These are phyloP conservation scores for Aspergillus piperis DNA, from an alignment of 2,329 filamentous ascomycete genomes.

Conservation along the genomic window DNA sequence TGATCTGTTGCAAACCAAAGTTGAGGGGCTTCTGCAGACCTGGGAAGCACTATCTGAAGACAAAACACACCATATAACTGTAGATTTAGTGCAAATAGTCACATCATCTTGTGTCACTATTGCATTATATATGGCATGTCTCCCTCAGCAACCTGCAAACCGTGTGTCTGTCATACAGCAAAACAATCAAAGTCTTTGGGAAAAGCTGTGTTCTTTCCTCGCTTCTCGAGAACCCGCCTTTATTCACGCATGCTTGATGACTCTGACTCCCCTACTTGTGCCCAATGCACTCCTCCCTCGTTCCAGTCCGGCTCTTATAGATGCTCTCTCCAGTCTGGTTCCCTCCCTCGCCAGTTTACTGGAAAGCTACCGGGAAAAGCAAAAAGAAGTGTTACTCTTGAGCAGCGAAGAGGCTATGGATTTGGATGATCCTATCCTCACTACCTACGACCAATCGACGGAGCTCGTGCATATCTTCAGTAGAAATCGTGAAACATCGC, in stretches of 20 bases:
- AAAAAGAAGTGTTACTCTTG: conserved; percentile 18
- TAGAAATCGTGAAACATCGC: conserved; percentile 35
- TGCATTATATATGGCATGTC: conserved; percentile 39
- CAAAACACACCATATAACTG: conserved; percentile 49
- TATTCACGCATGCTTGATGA: conserved; percentile 33
- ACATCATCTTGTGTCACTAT: conserved; percentile 51
- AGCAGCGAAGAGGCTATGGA: conserved; percentile 44
- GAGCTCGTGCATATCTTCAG: conserved; percentile 28
- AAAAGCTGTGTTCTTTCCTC: conserved; percentile 37
- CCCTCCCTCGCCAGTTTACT: conserved; percentile 34
- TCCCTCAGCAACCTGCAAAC: conserved; percentile 34
- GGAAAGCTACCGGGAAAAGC: conserved; percentile 28
- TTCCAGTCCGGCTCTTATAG: conserved; percentile 23
- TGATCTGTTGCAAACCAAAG: conserved; percentile 49
- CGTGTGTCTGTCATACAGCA: conserved; percentile 31
- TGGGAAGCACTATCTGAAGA: conserved; percentile 48
- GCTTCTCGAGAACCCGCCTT: conserved; percentile 29
- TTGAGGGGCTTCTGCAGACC: conserved; percentile 46
- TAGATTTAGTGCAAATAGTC: conserved; percentile 54
- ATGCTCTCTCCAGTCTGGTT: conserved; percentile 29
- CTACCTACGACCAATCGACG: conserved; percentile 24
- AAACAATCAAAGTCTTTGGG: conserved; percentile 36
- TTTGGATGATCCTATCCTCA: conserved; percentile 41
- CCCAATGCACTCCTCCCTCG: conserved; percentile 22
- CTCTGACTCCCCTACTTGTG: conserved; percentile 38